Percentiles rank a stretch among this genome's conserved stretches.
phyloP scores from a whole-genome alignment of 352 stramenopile species.

The Peronospora farinosa region DNA sequence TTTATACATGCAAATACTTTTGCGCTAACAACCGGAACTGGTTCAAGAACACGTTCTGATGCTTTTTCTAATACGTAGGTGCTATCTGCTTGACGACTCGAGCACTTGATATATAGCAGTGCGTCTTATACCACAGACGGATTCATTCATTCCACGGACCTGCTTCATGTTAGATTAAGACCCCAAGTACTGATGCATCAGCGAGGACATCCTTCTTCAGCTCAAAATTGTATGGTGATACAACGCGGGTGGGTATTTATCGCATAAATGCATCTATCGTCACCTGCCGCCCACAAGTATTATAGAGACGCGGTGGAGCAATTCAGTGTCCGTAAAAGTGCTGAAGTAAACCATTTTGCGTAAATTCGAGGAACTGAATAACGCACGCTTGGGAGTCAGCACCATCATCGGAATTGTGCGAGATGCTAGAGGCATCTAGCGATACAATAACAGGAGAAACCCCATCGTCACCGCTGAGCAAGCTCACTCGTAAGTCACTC shows the following conservation, averaged over 20 bases:
- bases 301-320: not conserved
- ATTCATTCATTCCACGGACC: slow-evolving; percentile 24
- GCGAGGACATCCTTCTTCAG: not conserved
- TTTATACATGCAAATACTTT: slow-evolving; percentile 45
- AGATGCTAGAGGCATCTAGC: slow-evolving; percentile 10
- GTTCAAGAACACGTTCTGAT: slow-evolving; percentile 32
- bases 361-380: slow-evolving; percentile 21
- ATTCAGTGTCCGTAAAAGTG: slow-evolving; percentile 26
- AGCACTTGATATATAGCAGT: slow-evolving; percentile 16
- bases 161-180: slow-evolving; percentile 25
- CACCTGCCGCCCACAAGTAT: too few relatives aligned
- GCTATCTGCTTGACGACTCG: slow-evolving; percentile 27
- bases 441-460: slow-evolving; percentile 8
- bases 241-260: too few relatives aligned
- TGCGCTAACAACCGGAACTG: slow-evolving; percentile 34
- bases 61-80: slow-evolving; percentile 26
- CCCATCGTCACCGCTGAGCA: slow-evolving; percentile 28
- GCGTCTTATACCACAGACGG: slow-evolving; percentile 14
- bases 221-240: too few relatives aligned
- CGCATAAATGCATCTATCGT: too few relatives aligned
- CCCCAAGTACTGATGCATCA: slow-evolving; percentile 15
- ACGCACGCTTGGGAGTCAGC: slow-evolving; percentile 8
- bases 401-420: slow-evolving; percentile 5
- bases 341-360: slow-evolving; percentile 17
- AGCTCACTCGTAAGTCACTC: slow-evolving; percentile 32